Base-by-base conservation (phyloP, 2,329 filamentous ascomycete species). In the Penicillium hordei region DNA sequence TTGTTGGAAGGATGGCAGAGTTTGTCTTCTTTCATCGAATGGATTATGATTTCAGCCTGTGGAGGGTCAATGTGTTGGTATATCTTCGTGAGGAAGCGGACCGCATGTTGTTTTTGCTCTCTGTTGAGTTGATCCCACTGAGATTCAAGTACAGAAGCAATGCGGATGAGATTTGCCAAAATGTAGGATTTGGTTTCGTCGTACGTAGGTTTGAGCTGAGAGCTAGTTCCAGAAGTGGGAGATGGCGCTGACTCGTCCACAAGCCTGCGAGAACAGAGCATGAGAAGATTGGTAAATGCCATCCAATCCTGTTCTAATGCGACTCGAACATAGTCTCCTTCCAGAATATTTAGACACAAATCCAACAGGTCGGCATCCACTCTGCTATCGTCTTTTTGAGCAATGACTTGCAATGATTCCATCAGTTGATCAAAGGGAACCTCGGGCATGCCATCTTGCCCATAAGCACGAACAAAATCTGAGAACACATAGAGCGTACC, bases 401-500 rank as follows among this genome's bases (percentile, higher is more conserved):
- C 60, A 39, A 75, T 72, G 36, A 67, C 59, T 23, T 65, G 58
- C 25, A 78, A 71, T 27, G 72, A 74, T 39, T 72, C 68, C 45
- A 77, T 65, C 36, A 78, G 60, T 40, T 63, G 65, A 13, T 72
- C 68, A 51, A 78, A 78, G 6, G 70, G 65, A 53, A 78, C 60
- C 45, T 67, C 62, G 8, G 74, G 75, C 62, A 77, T 73, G 15
- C 70, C 71, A 60, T 71, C 68, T 52, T 76, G 73, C 19, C 74
- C 73, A 48, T 76, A 72, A 27, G 74, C 73, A 45, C 72, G 70
- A 48, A 77, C 63, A 42, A 78, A 67, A 57, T 78, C 76, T 2
- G 72, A 71, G 48, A 78, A 76, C 33, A 75, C 70, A 58, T 76
- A 72, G 9, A 78, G 68, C 5, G 74, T 69, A 23, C 76, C 76